Evolutionary conservation across 2,329 filamentous ascomycete species (phyloP).

Genomic region (Cercospora citrullina): DNA sequence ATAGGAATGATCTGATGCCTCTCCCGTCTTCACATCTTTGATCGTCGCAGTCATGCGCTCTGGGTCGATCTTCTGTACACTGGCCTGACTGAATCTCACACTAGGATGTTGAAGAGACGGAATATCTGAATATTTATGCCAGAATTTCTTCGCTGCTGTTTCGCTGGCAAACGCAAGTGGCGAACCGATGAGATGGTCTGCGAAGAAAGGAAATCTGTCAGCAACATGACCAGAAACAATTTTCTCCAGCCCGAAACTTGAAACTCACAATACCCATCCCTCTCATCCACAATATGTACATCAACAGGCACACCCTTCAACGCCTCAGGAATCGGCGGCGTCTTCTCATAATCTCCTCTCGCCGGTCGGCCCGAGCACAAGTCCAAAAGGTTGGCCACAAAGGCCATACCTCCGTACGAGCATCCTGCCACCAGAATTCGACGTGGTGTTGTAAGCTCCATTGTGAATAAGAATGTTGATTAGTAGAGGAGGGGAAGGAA

Average conservation of each 20-base stretch:
- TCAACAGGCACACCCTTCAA: slow-evolving; percentile 51
- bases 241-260: too few species aligned
- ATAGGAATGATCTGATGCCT: slow-evolving; percentile 49
- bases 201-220: neutral
- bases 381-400: slow-evolving; percentile 22
- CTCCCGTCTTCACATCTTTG: slow-evolving; percentile 42
- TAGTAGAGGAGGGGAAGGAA: neutral
- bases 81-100: slow-evolving; percentile 66
- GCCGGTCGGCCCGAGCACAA: slow-evolving; percentile 17
- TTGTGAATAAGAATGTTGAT: neutral
- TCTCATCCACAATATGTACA: slow-evolving; percentile 73
- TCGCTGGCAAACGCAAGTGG: slow-evolving; percentile 68
- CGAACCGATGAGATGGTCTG: slow-evolving; percentile 74
- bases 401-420: slow-evolving; percentile 21
- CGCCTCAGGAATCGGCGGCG: slow-evolving; percentile 16
- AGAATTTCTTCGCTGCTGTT: slow-evolving; percentile 65
- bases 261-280: slow-evolving; percentile 80
- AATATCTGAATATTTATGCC: slow-evolving; percentile 68
- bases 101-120: slow-evolving; percentile 64
- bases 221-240: neutral
- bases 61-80: slow-evolving; percentile 61
- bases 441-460: slow-evolving; percentile 1
- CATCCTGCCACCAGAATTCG: slow-evolving; percentile 23
- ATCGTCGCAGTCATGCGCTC: slow-evolving; percentile 60
- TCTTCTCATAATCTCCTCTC: slow-evolving; percentile 14